Evolutionary conservation across 169 alveolate genomes (phyloP).

Genomic region (Plasmodium inui): DNA sequence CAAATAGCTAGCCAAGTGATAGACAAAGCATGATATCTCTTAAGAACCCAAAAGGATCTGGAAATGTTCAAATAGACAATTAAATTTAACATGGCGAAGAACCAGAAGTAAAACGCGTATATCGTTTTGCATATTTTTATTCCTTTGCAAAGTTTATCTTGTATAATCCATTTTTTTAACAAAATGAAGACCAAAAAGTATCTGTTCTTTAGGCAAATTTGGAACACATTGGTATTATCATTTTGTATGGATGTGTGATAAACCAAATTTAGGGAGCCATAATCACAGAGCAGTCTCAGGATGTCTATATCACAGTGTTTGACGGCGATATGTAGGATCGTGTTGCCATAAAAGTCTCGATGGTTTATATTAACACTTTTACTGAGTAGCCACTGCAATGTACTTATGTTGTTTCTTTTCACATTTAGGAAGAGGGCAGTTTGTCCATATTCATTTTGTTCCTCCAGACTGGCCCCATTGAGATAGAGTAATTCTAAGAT

Average conservation of each 20-base stretch:
- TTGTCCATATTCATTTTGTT: slow-evolving; percentile 90
- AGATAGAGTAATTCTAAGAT: slow-evolving; percentile 89
- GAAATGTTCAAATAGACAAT: slow-evolving; percentile 56
- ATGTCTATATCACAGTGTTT: slow-evolving; percentile 78
- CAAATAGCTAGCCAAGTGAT: slow-evolving; percentile 51
- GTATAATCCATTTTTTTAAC: slow-evolving; percentile 67
- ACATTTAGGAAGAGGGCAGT: slow-evolving; percentile 92
- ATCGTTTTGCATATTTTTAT: slow-evolving; percentile 77
- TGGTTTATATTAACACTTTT: slow-evolving; percentile 89
- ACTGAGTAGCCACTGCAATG: slow-evolving; percentile 91
- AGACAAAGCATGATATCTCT: slow-evolving; percentile 4
- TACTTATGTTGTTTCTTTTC: slow-evolving; percentile 86
- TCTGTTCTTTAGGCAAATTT: slow-evolving; percentile 70
- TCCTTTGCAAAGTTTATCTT: slow-evolving; percentile 78
- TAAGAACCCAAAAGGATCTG: slow-evolving; percentile 13
- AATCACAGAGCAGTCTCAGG: slow-evolving; percentile 59
- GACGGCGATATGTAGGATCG: slow-evolving; percentile 84
- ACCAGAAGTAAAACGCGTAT: slow-evolving; percentile 84
- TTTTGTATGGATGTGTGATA: slow-evolving; percentile 43
- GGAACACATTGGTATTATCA: slow-evolving; percentile 67
- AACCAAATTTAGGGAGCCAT: slow-evolving; percentile 65
- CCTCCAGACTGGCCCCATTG: slow-evolving; percentile 91
- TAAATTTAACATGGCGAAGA: slow-evolving; percentile 78
- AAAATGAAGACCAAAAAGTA: slow-evolving; percentile 49
- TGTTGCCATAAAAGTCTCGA: slow-evolving; percentile 84